Conservation (phyloP, 768 basidiomycete genomes). For the Tubosaeta brunneosetosa region DNA sequence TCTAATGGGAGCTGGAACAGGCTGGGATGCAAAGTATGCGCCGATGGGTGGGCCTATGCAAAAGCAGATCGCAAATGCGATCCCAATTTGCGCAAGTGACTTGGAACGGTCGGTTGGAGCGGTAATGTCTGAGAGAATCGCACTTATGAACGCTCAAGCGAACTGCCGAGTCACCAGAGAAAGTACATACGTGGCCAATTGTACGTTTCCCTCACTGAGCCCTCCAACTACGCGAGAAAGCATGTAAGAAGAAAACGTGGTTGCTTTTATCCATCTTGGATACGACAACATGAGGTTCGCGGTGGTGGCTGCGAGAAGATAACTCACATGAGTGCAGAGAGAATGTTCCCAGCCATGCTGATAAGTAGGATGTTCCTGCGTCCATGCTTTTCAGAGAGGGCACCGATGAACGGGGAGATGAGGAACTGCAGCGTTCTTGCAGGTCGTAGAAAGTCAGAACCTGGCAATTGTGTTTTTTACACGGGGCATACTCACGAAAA, state of each 20-base stretch:
- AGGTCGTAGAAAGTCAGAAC: slow-evolving; percentile 22
- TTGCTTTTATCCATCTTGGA: slow-evolving; percentile 81
- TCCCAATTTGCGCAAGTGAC: slow-evolving; percentile 87
- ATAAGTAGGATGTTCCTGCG: slow-evolving; percentile 76
- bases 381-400: slow-evolving; percentile 86
- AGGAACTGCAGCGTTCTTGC: slow-evolving; percentile 77
- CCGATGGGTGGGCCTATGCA: slow-evolving; percentile 90
- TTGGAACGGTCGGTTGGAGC: slow-evolving; percentile 74
- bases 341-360: slow-evolving; percentile 90
- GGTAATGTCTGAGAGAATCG: slow-evolving; percentile 90
- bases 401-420: slow-evolving; percentile 76
- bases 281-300: background rate
- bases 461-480: slow-evolving; percentile 29
- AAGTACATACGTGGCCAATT: slow-evolving; percentile 78
- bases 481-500: slow-evolving; percentile 67
- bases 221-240: slow-evolving; percentile 90
- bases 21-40: slow-evolving; percentile 91
- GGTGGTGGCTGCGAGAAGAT: background rate
- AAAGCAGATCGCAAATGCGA: slow-evolving; percentile 96
- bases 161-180: background rate
- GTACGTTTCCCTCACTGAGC: slow-evolving; percentile 95
- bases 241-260: slow-evolving; percentile 85
- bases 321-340: slow-evolving; percentile 80
- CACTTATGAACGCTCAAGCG: slow-evolving; percentile 42
- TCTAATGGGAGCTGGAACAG: slow-evolving; percentile 56